phyloP scores from a whole-genome alignment of 805 yeast species.

The Ascoidea asiatica region DNA sequence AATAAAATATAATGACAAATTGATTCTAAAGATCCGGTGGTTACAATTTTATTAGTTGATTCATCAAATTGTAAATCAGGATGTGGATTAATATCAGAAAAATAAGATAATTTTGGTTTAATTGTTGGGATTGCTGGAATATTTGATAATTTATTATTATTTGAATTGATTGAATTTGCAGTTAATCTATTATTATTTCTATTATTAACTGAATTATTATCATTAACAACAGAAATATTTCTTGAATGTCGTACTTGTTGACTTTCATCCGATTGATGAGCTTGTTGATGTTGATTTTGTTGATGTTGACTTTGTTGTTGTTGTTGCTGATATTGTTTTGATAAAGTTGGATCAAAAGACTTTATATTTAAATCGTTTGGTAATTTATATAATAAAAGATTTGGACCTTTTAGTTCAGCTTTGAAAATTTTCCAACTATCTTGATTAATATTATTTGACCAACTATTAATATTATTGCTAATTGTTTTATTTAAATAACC shows the following conservation, averaged over 20 bases:
- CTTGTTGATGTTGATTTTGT: background rate
- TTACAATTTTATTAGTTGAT: constrained; percentile 26
- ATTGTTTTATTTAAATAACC: constrained; percentile 44
- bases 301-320: background rate
- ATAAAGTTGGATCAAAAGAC: constrained; percentile 21
- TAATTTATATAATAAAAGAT: constrained; percentile 46
- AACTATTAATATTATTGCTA: constrained; percentile 17
- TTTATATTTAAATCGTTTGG: constrained; percentile 33
- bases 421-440: constrained; percentile 32
- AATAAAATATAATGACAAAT: constrained; percentile 64
- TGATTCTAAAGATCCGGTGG: constrained; percentile 53
- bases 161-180: background rate
- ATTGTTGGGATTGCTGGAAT: background rate
- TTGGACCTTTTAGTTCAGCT: constrained; percentile 61
- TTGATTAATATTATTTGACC: constrained; percentile 11
- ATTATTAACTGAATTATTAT: background rate
- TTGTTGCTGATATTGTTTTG: background rate
- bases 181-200: background rate
- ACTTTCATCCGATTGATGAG: constrained; percentile 6
- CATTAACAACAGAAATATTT: background rate
- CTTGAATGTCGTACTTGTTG: background rate
- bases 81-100: constrained; percentile 40
- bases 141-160: background rate
- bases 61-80: constrained; percentile 44
- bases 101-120: constrained; percentile 12